Conservation (phyloP, 768 basidiomycete genomes). For the Lactarius sp. region DNA sequence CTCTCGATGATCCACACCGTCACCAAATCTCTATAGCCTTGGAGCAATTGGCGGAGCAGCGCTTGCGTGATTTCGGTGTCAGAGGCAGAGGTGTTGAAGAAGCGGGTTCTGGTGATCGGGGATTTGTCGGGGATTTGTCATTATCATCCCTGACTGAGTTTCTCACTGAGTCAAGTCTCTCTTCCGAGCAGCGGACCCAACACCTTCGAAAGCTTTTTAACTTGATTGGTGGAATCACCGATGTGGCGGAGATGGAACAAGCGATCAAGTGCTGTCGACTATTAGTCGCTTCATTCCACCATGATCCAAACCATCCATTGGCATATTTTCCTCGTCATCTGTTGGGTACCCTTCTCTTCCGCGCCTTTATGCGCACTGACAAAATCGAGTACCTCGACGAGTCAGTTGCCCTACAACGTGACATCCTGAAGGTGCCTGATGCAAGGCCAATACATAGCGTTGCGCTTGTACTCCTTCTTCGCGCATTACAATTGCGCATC, state of each 20-base stretch:
- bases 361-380: not conserved
- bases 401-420: not conserved
- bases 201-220: not conserved
- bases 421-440: not conserved
- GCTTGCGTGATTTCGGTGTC: not conserved
- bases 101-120: not conserved
- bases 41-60: not conserved
- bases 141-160: not conserved
- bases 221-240: too few species aligned
- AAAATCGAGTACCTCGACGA: not conserved
- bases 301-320: not conserved
- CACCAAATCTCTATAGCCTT: not conserved
- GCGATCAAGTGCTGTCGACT: not conserved
- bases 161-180: not conserved
- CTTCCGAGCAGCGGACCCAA: not conserved
- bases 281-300: not conserved
- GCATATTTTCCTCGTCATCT: fast-evolving
- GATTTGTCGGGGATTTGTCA: not conserved
- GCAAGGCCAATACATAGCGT: too few species aligned
- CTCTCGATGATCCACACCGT: not conserved
- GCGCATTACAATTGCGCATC: not conserved
- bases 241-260: not conserved
- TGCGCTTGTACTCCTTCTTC: not conserved
- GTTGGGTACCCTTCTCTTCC: not conserved
- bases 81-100: not conserved